Conservation (phyloP, 441 rosid species). For the Mallotus japonicus region DNA sequence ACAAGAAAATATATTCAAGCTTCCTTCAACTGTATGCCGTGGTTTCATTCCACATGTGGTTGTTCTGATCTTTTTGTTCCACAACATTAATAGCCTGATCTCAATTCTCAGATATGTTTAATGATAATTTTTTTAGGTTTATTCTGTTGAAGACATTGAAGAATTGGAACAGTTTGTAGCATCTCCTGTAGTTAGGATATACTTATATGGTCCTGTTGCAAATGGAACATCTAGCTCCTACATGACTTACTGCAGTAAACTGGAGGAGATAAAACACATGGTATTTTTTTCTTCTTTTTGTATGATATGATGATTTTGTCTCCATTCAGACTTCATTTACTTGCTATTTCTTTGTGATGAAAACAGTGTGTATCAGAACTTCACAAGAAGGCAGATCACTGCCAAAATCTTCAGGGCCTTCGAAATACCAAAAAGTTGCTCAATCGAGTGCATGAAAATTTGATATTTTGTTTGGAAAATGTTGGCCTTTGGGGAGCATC, state of each 20-base stretch:
- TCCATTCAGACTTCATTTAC: conserved; percentile 22
- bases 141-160: conserved; percentile 62
- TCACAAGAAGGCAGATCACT: conserved; percentile 46
- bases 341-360: conserved; percentile 29
- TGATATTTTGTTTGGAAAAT: conserved; percentile 59
- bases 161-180: conserved; percentile 68
- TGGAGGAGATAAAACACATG: conserved; percentile 59
- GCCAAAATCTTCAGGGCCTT: conserved; percentile 44
- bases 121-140: conserved; percentile 50
- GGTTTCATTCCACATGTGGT: background rate
- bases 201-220: conserved; percentile 53
- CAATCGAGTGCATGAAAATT: conserved; percentile 63
- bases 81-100: background rate
- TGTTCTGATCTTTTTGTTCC: conserved; percentile 11
- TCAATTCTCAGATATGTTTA: conserved; percentile 14
- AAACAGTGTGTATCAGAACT: conserved; percentile 69
- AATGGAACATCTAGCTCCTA: conserved; percentile 35
- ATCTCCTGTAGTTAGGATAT: conserved; percentile 64
- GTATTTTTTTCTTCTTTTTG: conserved; percentile 36
- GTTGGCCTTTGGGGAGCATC: conserved; percentile 90
- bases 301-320: conserved; percentile 21
- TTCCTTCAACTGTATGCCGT: background rate
- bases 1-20: background rate
- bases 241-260: conserved; percentile 34
- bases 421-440: conserved; percentile 60